Base-by-base conservation (phyloP, 257 asterid species). In the Hygrophila difformis region DNA sequence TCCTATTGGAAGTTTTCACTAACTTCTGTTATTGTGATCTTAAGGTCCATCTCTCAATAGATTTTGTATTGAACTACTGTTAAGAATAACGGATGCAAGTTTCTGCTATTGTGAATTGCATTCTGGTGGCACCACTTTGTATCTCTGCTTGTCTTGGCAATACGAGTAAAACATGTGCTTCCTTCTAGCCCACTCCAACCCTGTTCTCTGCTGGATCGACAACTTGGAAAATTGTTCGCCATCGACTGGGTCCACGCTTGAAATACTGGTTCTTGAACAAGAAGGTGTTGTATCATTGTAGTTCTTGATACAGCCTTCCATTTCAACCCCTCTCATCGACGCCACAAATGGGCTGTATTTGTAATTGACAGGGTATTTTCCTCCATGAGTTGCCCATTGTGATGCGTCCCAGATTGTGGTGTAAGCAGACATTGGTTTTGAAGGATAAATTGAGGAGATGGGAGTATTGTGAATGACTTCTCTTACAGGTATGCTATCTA, bases 301-400 rank as follows among this genome's bases (percentile, higher is more conserved):
- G 18, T 64, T 76, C 13, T 21, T 3, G 16, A 66, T 19, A 51
- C 94, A 86, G 12, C 94, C 96, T 62, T 74, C 86, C 70, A 79
- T 62, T 51, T 86, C 78, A 5, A 71, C 33, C 15, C 75, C 76
- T 47, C 51, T 48, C 67, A 79, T 39, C 11, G 84, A 74, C 14
- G 45, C 62, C 40, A 75, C 44, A 16, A 79, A 86, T 0, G 96
- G 96, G 12, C 86, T 74, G 40, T 46, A 77, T 2, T 67, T 66
- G 64, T 86, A 86, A 50, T 86, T 59, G 0, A 86, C 89, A 1
- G 76, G 75, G 53, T 82, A 86, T 41, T 86, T 86, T 42, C 94
- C 96, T 41, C 96, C 96, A 17, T 77, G 85, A 7, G 96, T 86
- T 1, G 94, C 96, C 96, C 96, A 86, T 57, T 79, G 56, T 29